These are phyloP conservation scores for Amphirosellinia nigrospora DNA, from an alignment of 495 filamentous ascomycete species.

Conservation along the genomic window DNA sequence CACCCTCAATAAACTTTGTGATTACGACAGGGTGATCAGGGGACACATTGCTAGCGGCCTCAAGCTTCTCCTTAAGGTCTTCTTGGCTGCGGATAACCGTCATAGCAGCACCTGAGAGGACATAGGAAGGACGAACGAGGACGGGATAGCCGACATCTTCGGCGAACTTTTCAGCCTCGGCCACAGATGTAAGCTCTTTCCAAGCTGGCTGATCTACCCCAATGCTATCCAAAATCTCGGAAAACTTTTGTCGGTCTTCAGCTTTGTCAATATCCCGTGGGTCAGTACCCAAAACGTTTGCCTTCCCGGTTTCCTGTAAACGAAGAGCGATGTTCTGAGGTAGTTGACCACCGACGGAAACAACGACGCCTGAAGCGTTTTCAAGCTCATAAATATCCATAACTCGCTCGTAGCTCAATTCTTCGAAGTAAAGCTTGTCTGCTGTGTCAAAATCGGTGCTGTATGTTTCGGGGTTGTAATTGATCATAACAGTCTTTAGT, in stretches of 20 bases:
- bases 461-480: slow-evolving; percentile 46
- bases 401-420: slow-evolving; percentile 94
- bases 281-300: slow-evolving; percentile 88
- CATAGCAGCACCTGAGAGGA: slow-evolving; percentile 97
- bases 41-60: slow-evolving; percentile 90
- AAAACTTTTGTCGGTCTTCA: slow-evolving; percentile 98
- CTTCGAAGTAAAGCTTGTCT: slow-evolving; percentile 97
- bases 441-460: slow-evolving; percentile 88
- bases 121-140: slow-evolving; percentile 93
- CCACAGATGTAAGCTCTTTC: slow-evolving; percentile 94
- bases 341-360: slow-evolving; percentile 93
- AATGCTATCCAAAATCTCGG: slow-evolving; percentile 93
- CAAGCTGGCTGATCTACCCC: slow-evolving; percentile 94
- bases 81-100: slow-evolving; percentile 95
- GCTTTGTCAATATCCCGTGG: slow-evolving; percentile 95
- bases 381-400: slow-evolving; percentile 99
- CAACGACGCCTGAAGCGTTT: slow-evolving; percentile 84
- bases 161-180: slow-evolving; percentile 86
- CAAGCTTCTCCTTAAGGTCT: slow-evolving; percentile 88
- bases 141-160: slow-evolving; percentile 91
- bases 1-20: slow-evolving; percentile 97
- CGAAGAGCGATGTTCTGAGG: slow-evolving; percentile 96
- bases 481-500: slow-evolving; percentile 99
- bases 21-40: slow-evolving; percentile 98
- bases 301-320: slow-evolving; percentile 88